phyloP scores from a whole-genome alignment of 768 basidiomycete species.

The Suillus subaureus region DNA sequence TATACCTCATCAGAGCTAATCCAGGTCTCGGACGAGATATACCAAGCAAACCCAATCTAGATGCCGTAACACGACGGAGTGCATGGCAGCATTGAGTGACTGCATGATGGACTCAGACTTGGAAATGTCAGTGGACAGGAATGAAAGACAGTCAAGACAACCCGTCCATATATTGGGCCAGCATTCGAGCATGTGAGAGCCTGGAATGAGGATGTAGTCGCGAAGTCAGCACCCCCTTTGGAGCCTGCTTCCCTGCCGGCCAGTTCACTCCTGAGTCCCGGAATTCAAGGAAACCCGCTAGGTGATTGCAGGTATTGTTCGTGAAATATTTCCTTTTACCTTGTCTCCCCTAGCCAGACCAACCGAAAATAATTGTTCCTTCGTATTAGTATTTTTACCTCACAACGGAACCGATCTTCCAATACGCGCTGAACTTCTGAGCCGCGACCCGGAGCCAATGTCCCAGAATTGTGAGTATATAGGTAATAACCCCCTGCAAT shows the following conservation, averaged over 20 bases:
- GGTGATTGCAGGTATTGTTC: not conserved
- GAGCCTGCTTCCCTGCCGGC: not conserved
- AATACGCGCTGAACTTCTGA: not conserved
- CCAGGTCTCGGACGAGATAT: not conserved
- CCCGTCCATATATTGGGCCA: not conserved
- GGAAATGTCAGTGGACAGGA: not conserved
- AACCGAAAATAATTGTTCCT: not conserved
- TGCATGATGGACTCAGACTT: not conserved
- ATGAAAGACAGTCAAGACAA: not conserved
- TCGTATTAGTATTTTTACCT: not conserved
- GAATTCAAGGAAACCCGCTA: not conserved
- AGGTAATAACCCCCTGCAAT: not conserved
- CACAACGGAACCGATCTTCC: not conserved
- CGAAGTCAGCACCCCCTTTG: not conserved
- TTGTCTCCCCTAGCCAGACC: not conserved
- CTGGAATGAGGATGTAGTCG: not conserved
- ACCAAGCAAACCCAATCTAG: not conserved
- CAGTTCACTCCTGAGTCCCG: not conserved
- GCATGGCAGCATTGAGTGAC: not conserved
- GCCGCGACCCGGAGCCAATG: not conserved
- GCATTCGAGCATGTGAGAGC: not conserved
- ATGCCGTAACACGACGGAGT: not conserved
- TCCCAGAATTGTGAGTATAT: not conserved
- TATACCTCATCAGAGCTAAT: slow-evolving; percentile 1
- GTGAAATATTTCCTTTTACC: not conserved